These are phyloP conservation scores for Flaveria bidentis DNA, from an alignment of 129 eudicot genomes.

Conservation along the genomic window DNA sequence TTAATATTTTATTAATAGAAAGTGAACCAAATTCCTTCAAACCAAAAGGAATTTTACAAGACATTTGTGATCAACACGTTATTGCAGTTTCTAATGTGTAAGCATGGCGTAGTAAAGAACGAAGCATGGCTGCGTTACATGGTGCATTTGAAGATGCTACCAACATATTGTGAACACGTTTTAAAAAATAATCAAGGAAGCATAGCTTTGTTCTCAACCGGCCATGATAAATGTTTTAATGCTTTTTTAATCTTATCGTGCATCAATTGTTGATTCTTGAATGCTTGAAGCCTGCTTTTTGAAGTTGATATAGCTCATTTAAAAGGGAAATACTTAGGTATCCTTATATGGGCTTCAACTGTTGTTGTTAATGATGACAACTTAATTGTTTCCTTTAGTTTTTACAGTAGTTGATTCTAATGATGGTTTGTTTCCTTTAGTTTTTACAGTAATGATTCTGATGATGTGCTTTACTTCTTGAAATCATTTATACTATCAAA, in stretches of 20 bases:
- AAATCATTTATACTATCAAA: too few species aligned
- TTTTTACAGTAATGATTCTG: neutral
- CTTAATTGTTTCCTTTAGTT: slow-evolving; percentile 68
- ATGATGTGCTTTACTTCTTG: neutral
- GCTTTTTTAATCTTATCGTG: slow-evolving; percentile 64
- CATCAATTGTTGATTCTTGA: slow-evolving; percentile 84
- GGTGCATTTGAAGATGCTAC: slow-evolving; percentile 85
- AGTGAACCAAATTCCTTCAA: slow-evolving; percentile 36
- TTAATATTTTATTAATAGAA: too few species aligned
- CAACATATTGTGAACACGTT: slow-evolving; percentile 68
- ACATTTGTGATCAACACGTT: slow-evolving; percentile 84
- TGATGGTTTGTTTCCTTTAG: too few species aligned
- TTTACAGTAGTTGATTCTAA: slow-evolving; percentile 71
- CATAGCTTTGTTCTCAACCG: slow-evolving; percentile 45
- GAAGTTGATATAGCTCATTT: slow-evolving; percentile 82
- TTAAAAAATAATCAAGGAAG: slow-evolving; percentile 76
- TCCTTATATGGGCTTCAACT: slow-evolving; percentile 80
- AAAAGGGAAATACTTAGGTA: slow-evolving; percentile 92
- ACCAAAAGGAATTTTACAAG: slow-evolving; percentile 91
- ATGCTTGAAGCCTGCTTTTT: slow-evolving; percentile 87
- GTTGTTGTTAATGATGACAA: slow-evolving; percentile 61
- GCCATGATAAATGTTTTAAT: slow-evolving; percentile 81
- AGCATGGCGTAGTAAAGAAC: slow-evolving; percentile 98
- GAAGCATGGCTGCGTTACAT: slow-evolving; percentile 96
- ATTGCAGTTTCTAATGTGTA: slow-evolving; percentile 97